Evolutionary conservation across 805 yeast genomes (phyloP), one percentile per base, ranked within the genome.

Genomic region (Candida ovalis): DNA sequence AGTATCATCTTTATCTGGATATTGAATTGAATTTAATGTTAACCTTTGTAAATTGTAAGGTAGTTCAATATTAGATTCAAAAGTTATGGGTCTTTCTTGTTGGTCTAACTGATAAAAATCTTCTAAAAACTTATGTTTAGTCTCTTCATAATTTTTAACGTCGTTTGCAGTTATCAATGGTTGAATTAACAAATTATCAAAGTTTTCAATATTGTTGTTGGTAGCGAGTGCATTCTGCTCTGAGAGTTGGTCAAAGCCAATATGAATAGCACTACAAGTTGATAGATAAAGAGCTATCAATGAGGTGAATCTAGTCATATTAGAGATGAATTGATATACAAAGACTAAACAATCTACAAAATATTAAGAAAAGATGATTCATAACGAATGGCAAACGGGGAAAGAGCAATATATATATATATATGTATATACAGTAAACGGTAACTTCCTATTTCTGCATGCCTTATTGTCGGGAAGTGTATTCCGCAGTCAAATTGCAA

Each of bases 1-100:
- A 8, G 54, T 47, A 39, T 57, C 61, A 43, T 57, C 61, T 9
- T 57, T 58, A 17, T 50, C 47, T 2, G 53, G 57, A 40, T 57
- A 57, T 4, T 40, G 25, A 15, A 55, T 24, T 18, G 44, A 44
- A 12, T 18, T 15, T 7, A 45, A n/a, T 4, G 48, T 44, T 30
- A 55, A 18, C 9, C 36, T 44, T 22, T 48, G 43, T 22, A 55
- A 25, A 23, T 44, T 40, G 10, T 22, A 19, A 1, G 61, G 53
- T 13, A 51, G 46, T 9, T 46, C 45, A 24, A 52, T 22, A 43
- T 52, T 40, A 8, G 49, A 23, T 15, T 47, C 48, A 24, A 51
- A 53, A 1, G 22, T 39, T 15, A 49, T 30, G 13, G 42, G 40
- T 24, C 46, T 45, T 4, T 22, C 41, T 1, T 42, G 42, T 5